phyloP scores from a whole-genome alignment of 192 early-diverging fungal species.

The Chytriomyces confervae region DNA sequence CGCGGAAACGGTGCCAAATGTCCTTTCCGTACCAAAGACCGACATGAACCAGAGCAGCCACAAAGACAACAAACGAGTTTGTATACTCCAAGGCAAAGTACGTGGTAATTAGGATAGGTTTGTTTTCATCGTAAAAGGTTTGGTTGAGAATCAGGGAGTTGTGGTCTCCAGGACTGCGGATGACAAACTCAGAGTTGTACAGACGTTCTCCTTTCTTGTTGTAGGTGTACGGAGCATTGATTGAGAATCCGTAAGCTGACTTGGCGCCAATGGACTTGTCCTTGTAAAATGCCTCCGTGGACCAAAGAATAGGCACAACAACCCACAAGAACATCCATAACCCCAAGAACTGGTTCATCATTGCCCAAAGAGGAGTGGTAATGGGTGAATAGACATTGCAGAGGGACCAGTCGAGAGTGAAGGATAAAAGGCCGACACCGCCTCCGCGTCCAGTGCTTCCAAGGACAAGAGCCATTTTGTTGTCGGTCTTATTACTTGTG shows the following conservation, averaged over 20 bases:
- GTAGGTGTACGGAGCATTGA: slow-evolving; percentile 17
- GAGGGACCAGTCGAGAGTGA: slow-evolving; percentile 30
- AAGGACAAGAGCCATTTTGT: slow-evolving; percentile 20
- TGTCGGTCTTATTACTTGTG: not conserved
- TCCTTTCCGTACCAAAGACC: slow-evolving; percentile 60
- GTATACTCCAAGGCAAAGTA: slow-evolving; percentile 34
- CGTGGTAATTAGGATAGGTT: slow-evolving; percentile 11
- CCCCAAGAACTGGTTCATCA: slow-evolving; percentile 14
- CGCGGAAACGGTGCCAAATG: slow-evolving; percentile 24
- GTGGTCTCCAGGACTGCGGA: too few relatives aligned
- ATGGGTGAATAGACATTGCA: not conserved
- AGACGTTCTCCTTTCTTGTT: slow-evolving; percentile 7
- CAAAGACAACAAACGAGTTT: slow-evolving; percentile 54
- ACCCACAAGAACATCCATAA: slow-evolving; percentile 26
- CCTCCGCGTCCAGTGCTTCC: slow-evolving; percentile 4
- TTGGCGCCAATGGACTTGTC: not conserved
- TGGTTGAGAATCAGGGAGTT: slow-evolving; percentile 1
- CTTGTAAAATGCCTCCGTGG: slow-evolving; percentile 28
- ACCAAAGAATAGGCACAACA: slow-evolving; percentile 35
- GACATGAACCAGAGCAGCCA: slow-evolving; percentile 62
- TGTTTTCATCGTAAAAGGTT: slow-evolving; percentile 19
- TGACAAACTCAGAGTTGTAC: too few relatives aligned
- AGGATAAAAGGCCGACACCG: slow-evolving; percentile 16
- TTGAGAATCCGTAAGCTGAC: not conserved
- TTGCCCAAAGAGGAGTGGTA: slow-evolving; percentile 3